Evolutionary conservation across 331 rosid species (phyloP), one percentile per base, ranked within the genome.

Genomic region (Phaseolus coccineus): DNA sequence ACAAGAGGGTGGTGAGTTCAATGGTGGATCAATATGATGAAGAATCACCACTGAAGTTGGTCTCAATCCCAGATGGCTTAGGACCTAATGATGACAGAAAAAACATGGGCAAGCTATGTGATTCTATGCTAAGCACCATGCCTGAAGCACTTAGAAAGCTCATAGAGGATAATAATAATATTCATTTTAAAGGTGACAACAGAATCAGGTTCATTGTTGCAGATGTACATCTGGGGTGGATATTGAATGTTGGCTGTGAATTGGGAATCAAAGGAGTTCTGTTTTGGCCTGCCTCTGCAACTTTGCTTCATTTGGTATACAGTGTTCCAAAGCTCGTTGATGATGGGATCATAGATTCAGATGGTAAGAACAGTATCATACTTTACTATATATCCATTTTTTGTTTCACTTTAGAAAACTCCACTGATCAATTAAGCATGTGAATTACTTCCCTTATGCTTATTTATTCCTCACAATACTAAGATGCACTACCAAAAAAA

Each of bases 91-190:
- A 80, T 6, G 84, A 80, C 47, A 73, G 75, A 80, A 31, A 12
- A 0, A 11, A 64, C 42, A 51, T 64, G 0, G 74, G 51, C 0
- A 68, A 64, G 19, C 4, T 73, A 19, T 64, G 27, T 27, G 74
- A 1, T 5, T 6, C 77, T 10, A 74, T 68, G 0, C 4, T 35
- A n/a, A 75, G 48, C 13, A 81, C 81, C 22, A 67, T 81, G 72
- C 90, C 86, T 4, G 30, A 10, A 8, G 39, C 33, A 64, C 76
- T 84, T 76, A 85, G 82, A 83, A 77, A 84, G 78, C 73, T 87
- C 12, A 79, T 84, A 65, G 2, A 56, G 15, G 62, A 56, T 56
- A 4, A 35, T 35, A 5, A 35, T 35, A 35, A 5, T 35, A 24
- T 2, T 56, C 31, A 56, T 56, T 8, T 8, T 30, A 24, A 56